Base-by-base conservation (phyloP, 768 basidiomycete species). In the Suillus subluteus region DNA sequence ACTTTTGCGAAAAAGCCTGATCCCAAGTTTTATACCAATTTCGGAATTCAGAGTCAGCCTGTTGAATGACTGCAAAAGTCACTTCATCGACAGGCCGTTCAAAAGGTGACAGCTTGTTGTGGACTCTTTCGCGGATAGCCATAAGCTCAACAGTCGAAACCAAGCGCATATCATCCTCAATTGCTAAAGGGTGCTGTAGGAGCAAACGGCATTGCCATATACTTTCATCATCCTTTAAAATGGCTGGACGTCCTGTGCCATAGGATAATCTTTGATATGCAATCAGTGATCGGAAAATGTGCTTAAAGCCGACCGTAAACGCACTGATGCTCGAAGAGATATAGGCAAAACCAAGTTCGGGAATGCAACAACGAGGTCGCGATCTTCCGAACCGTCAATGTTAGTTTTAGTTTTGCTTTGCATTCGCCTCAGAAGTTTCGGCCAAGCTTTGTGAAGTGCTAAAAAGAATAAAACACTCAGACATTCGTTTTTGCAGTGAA, bases 391-490 rank as follows among this genome's bases (percentile, higher is more conserved):
- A 37, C 82, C 75, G 63, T 86, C 83, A 6, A 81, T 77, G 15
- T 38, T 77, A 12, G 30, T 66, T 58, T 75, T 71, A 72, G 90
- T 89, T 67, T 85, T 86, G 21, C 83, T 82, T 66, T 90, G 86
- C 88, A 98, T 96, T 35, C 92, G 86, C 70, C 87, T 87, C 52
- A 89, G 79, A 30, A 98, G 82, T 73, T 84, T 86, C 15, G 95
- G 91, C 92, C 96, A 98, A 37, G 96, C 93, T 75, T 92, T 91
- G 77, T 98, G 94, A 84, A 97, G 87, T 26, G 92, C 92, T 94
- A 72, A 44, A 66, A 50, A 50, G 62, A 46, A 63, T 40, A 23
- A 40, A 43, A 37, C 55, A 21, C 5, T 65, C 18, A 61, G 38
- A 38, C 26, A 15, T 64, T 40, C 9, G n/a, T 32, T 35, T 58